phyloP scores from a whole-genome alignment of 176 grass and related monocot species.

The Elymus sibiricus region DNA sequence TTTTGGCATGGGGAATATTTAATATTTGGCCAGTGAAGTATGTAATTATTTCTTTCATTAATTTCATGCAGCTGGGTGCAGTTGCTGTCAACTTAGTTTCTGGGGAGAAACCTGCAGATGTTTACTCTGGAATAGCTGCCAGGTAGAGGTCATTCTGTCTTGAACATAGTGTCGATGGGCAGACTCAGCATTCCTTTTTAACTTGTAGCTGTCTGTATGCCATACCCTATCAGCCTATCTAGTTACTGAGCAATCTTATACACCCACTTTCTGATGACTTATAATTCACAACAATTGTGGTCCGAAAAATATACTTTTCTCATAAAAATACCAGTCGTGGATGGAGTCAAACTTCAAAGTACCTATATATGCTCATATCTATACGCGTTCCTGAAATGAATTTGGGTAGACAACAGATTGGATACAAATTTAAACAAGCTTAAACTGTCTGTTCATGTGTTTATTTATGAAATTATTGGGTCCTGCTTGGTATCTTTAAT shows the following conservation, averaged over 20 bases:
- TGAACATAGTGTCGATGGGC: neutral
- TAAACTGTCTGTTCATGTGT: neutral
- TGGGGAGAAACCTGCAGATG: conserved; percentile 95
- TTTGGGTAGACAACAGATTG: neutral
- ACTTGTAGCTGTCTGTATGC: neutral
- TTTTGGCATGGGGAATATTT: conserved; percentile 11
- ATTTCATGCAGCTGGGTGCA: conserved; percentile 76
- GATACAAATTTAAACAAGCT: neutral
- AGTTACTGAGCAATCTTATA: neutral
- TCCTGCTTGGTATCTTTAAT: neutral
- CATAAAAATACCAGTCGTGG: neutral
- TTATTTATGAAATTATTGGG: neutral
- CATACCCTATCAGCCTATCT: conserved; percentile 6
- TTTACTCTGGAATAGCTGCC: conserved; percentile 94
- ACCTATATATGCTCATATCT: conserved; percentile 2
- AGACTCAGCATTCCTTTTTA: neutral
- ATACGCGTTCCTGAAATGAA: neutral
- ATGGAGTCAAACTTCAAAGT: neutral
- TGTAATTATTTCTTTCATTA: neutral
- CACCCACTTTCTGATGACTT: neutral
- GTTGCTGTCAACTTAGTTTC: conserved; percentile 85
- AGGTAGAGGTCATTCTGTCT: conserved; percentile 54
- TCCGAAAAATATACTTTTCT: neutral
- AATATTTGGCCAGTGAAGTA: neutral
- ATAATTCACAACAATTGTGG: neutral